Base-by-base conservation (phyloP, 345 rosid species). In the Clarkia xantiana region DNA sequence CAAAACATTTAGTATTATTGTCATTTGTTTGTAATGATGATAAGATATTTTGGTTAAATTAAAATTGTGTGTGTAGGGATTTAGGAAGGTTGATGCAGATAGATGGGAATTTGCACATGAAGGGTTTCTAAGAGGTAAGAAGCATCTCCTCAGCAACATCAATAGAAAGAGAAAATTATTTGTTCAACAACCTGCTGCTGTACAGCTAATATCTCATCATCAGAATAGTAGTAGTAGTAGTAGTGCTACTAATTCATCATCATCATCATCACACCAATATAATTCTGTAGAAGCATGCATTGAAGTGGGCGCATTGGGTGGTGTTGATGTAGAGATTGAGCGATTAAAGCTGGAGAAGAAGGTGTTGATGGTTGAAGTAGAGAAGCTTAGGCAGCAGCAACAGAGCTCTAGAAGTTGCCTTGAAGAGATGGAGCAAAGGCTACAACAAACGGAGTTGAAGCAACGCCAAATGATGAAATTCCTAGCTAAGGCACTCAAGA, bases 11-110 rank as follows among this genome's bases (percentile, higher is more conserved):
- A n/a, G n/a, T n/a, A n/a, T n/a, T n/a, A n/a, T n/a, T n/a, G n/a
- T n/a, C n/a, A n/a, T n/a, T n/a, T n/a, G n/a, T n/a, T n/a, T n/a
- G n/a, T n/a, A n/a, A n/a, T n/a, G n/a, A n/a, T n/a, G n/a, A n/a
- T n/a, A n/a, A n/a, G n/a, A n/a, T n/a, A n/a, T n/a, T n/a, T n/a
- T n/a, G n/a, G n/a, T n/a, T n/a, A n/a, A n/a, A n/a, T n/a, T n/a
- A n/a, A n/a, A n/a, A n/a, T n/a, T n/a, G n/a, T n/a, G n/a, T n/a
- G n/a, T n/a, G n/a, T 75, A 85, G 96, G 96, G 97, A 55, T 90
- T 90, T 72, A 86, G 82, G 60, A 90, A 90, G 67, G 89, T 90
- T 61, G 94, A 90, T 77, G 84, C 88, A 50, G 95, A 90, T 60
- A 73, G 74, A 57, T 90, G 96, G 97, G 97, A 90, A 64, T 66